Conservation (phyloP, 768 basidiomycete genomes). For the Termitomyces sp. region DNA sequence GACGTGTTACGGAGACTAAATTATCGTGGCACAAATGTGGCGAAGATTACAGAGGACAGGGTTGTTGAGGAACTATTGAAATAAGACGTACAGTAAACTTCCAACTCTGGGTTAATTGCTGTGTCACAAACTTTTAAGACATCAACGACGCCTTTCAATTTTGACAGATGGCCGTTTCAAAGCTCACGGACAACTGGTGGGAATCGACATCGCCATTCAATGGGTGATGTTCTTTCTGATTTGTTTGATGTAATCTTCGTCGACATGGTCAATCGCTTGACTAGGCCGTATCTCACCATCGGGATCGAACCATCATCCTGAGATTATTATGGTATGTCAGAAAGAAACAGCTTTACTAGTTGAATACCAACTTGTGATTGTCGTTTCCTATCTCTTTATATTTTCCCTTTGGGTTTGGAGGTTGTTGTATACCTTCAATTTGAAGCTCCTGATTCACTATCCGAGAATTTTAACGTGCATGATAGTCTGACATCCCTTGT, state of each 20-base stretch:
- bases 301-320: neutral
- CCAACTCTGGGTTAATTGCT: neutral
- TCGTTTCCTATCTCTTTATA: neutral
- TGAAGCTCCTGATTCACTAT: neutral
- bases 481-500: neutral
- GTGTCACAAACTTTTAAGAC: neutral
- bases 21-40: constrained; percentile 79
- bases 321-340: neutral
- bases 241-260: neutral
- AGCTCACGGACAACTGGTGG: neutral
- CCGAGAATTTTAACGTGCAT: neutral
- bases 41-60: constrained; percentile 78
- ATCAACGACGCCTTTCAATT: neutral
- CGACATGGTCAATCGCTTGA: neutral
- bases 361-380: neutral
- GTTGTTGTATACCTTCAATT: neutral
- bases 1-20: constrained; percentile 86
- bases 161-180: constrained; percentile 1
- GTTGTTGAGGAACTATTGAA: constrained; percentile 86
- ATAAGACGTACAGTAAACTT: constrained; percentile 20
- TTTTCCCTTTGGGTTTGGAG: neutral
- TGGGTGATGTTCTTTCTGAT: neutral
- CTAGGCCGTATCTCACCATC: neutral
- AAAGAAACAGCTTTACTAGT: neutral
- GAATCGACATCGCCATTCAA: neutral